Conservation (phyloP, 169 alveolate genomes). For the Plasmodium knowlesi region DNA sequence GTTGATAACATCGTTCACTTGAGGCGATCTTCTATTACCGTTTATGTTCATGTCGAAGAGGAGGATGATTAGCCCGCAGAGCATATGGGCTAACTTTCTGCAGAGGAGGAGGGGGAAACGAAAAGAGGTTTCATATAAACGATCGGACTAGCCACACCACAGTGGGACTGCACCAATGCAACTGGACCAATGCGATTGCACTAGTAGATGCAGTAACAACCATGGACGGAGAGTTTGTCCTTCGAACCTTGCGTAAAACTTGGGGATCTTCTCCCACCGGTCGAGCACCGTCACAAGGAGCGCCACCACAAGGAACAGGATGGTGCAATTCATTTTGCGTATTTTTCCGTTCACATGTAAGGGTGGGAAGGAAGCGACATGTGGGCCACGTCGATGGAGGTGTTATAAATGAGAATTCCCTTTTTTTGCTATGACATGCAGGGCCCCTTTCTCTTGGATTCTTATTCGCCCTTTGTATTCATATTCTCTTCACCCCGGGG, state of each 20-base stretch:
- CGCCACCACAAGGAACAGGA: slow-evolving; percentile 15
- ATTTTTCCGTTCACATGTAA: background rate
- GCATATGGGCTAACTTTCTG: slow-evolving; percentile 55
- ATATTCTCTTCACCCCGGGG: background rate
- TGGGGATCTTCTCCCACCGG: slow-evolving; percentile 15
- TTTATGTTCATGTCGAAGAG: slow-evolving; percentile 29
- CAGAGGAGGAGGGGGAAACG: background rate
- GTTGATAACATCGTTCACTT: too few relatives aligned
- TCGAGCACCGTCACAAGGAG: slow-evolving; percentile 40
- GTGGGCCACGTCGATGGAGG: background rate
- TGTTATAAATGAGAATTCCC: background rate
- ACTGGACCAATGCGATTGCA: too few relatives aligned
- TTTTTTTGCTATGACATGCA: background rate
- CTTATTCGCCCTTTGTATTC: background rate
- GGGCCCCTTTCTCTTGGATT: background rate
- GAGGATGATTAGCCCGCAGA: slow-evolving; percentile 50
- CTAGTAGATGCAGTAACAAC: background rate
- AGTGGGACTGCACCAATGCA: background rate
- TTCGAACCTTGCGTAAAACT: slow-evolving; percentile 52
- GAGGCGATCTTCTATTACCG: background rate
- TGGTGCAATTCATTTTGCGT: slow-evolving; percentile 20
- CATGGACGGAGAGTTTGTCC: background rate
- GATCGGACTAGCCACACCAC: background rate
- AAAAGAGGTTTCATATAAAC: background rate
- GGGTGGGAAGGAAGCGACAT: background rate